These are phyloP conservation scores for Paraconiothyrium brasiliense DNA, from an alignment of 2,329 filamentous ascomycete species.

Conservation along the genomic window DNA sequence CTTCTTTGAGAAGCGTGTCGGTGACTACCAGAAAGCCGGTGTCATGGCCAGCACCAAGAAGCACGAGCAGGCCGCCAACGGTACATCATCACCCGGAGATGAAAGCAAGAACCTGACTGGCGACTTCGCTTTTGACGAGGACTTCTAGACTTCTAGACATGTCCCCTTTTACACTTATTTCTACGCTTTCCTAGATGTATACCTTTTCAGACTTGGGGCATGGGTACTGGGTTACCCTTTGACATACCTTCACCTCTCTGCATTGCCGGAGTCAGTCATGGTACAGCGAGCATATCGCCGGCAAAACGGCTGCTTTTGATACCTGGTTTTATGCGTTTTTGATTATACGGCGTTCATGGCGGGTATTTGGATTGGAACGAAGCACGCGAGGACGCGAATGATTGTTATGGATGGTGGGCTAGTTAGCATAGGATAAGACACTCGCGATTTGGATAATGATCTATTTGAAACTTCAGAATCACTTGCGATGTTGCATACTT, in stretches of 20 bases:
- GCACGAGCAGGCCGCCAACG: conserved; percentile 51
- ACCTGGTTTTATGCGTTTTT: conserved; percentile 25
- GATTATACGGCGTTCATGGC: conserved; percentile 21
- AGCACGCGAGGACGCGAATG: conserved; percentile 18
- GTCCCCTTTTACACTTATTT: conserved; percentile 24
- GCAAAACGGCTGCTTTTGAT: conserved; percentile 33
- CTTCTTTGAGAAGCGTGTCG: conserved; percentile 99
- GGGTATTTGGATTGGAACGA: conserved; percentile 19
- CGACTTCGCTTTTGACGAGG: conserved; percentile 93
- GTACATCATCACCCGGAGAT: conserved; percentile 54
- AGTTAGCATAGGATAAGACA: conserved; percentile 14
- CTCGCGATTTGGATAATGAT: conserved; percentile 31
- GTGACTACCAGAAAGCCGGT: conserved; percentile 99
- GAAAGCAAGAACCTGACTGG: conserved; percentile 62
- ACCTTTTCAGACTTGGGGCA: conserved; percentile 30
- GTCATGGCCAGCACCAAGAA: conserved; percentile 94
- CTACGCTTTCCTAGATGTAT: conserved; percentile 37
- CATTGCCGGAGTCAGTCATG: conserved; percentile 41
- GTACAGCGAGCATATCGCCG: conserved; percentile 16
- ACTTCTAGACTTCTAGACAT: conserved; percentile 74
- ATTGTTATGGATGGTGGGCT: conserved; percentile 13
- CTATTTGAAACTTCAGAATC: conserved; percentile 1
- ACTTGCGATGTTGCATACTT: not conserved
- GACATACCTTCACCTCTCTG: conserved; percentile 40
- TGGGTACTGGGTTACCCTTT: conserved; percentile 36